phyloP scores from a whole-genome alignment of 768 basidiomycete species.

The Tephrocybe sp. region DNA sequence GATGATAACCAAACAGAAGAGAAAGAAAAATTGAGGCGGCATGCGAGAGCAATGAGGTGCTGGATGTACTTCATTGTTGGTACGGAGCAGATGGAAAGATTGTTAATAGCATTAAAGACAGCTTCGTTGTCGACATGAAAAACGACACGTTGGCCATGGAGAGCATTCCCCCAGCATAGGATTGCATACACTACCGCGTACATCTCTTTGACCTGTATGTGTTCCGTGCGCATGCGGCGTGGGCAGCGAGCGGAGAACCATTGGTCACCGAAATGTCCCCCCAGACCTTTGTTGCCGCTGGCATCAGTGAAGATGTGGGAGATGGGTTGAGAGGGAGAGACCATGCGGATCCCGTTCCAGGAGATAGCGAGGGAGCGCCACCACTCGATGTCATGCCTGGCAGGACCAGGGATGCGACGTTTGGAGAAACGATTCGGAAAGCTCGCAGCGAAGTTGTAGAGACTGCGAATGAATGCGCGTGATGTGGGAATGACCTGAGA shows the following conservation, averaged over 20 bases:
- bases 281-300: constrained; percentile 29
- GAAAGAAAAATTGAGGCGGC: not conserved
- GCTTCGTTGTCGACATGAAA: constrained; percentile 1
- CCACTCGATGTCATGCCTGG: constrained; percentile 28
- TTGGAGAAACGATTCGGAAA: constrained; percentile 21
- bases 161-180: not conserved
- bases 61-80: not conserved
- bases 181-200: not conserved
- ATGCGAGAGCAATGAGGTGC: not conserved
- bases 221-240: not conserved
- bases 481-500: constrained; percentile 34
- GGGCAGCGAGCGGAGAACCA: not conserved
- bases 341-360: constrained; percentile 29
- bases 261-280: constrained; percentile 14
- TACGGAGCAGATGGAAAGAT: not conserved
- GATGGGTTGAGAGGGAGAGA: constrained; percentile 10
- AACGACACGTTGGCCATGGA: not conserved
- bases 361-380: constrained; percentile 23
- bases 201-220: not conserved
- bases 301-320: constrained; percentile 30
- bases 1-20: constrained; percentile 2
- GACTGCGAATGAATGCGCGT: constrained; percentile 25
- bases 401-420: constrained; percentile 24
- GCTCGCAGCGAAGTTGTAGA: constrained; percentile 26
- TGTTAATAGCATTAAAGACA: not conserved